These are phyloP conservation scores for Dactylellina cionopaga DNA, from an alignment of 2,329 filamentous ascomycete genomes.

Conservation along the genomic window DNA sequence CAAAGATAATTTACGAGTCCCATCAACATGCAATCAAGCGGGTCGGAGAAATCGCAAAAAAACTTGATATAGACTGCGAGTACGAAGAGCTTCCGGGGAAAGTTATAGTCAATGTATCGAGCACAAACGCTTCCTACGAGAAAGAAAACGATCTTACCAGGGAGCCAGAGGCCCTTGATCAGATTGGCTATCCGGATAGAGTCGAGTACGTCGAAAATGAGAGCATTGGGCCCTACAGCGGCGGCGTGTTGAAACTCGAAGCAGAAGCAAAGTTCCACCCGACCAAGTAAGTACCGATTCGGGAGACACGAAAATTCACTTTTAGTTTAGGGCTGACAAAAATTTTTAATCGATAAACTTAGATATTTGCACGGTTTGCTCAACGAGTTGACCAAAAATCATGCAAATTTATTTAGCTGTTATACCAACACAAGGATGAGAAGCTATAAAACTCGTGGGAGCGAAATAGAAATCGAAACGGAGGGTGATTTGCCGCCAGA, in stretches of 20 bases:
- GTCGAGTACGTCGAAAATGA: conserved; percentile 63
- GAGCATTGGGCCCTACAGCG: conserved; percentile 65
- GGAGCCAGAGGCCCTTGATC: conserved; percentile 63
- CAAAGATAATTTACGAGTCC: conserved; percentile 66
- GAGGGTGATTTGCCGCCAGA: conserved; percentile 54
- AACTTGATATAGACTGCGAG: conserved; percentile 68
- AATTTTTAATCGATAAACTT: too few species aligned
- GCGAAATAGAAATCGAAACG: conserved; percentile 65
- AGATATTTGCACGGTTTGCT: conserved; percentile 65
- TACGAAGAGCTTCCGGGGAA: conserved; percentile 66
- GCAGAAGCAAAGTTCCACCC: conserved; percentile 69
- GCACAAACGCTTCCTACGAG: conserved; percentile 62
- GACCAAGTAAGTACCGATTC: conserved; percentile 64
- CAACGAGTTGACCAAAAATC: conserved; percentile 64
- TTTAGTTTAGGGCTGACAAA: too few species aligned
- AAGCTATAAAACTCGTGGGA: conserved; percentile 64
- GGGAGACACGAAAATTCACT: too few species aligned
- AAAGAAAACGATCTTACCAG: conserved; percentile 63
- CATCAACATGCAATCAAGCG: conserved; percentile 67
- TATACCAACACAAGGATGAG: conserved; percentile 66
- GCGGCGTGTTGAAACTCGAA: conserved; percentile 61
- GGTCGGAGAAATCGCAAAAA: conserved; percentile 65
- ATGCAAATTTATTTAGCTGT: conserved; percentile 66
- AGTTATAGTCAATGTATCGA: conserved; percentile 65
- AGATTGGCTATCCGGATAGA: conserved; percentile 61